phyloP scores from a whole-genome alignment of 1,284 basidiomycete species.

The Coriolopsis trogii region DNA sequence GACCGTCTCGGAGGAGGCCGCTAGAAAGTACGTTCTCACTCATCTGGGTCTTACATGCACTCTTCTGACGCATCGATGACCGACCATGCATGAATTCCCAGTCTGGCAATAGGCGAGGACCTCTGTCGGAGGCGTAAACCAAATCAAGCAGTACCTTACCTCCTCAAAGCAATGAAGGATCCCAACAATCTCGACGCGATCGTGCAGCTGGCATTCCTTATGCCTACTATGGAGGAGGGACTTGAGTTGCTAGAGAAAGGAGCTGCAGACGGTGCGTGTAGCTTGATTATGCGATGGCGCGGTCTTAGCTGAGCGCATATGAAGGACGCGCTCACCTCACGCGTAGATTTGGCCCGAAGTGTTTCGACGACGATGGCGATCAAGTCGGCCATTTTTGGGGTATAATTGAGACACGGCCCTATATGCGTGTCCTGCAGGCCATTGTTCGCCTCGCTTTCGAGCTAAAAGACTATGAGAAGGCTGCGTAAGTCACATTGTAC shows the following conservation, averaged over 20 bases:
- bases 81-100: too few relatives aligned
- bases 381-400: slow-evolving; percentile 41
- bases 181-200: slow-evolving; percentile 33
- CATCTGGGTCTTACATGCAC: neutral
- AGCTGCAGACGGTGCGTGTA: slow-evolving; percentile 16
- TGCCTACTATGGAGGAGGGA: slow-evolving; percentile 25
- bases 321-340: slow-evolving; percentile 37
- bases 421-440: slow-evolving; percentile 46
- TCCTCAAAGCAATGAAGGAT: slow-evolving; percentile 33
- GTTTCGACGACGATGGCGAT: slow-evolving; percentile 41
- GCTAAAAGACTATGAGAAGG: slow-evolving; percentile 34
- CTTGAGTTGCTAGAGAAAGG: slow-evolving; percentile 26
- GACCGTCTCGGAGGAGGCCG: slow-evolving; percentile 28
- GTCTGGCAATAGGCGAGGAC: slow-evolving; percentile 32
- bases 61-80: neutral
- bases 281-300: neutral
- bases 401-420: slow-evolving; percentile 44
- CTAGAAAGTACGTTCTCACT: slow-evolving; percentile 25
- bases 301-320: neutral
- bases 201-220: slow-evolving; percentile 32
- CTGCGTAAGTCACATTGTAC: slow-evolving; percentile 37
- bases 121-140: slow-evolving; percentile 31
- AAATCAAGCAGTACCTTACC: slow-evolving; percentile 30
- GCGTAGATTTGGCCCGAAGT: slow-evolving; percentile 33
- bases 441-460: slow-evolving; percentile 40